Percentiles rank a stretch among this genome's conserved stretches.
Conservation (phyloP, 768 basidiomycete species). For the Rhizopogon vinicolor region DNA sequence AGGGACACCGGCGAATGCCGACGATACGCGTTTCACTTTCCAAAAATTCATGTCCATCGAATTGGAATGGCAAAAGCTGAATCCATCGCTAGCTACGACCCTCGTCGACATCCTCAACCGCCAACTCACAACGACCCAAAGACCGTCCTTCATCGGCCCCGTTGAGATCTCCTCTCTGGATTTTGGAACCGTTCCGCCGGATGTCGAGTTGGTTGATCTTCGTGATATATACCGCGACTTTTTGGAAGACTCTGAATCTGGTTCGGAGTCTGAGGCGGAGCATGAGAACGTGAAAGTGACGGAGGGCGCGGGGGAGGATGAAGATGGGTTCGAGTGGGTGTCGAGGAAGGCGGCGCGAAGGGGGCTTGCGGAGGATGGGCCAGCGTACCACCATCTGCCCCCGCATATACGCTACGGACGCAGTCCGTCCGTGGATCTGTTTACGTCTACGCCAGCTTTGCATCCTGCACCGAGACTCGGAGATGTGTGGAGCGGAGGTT, state of each 20-base stretch:
- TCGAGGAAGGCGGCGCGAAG: constrained; percentile 56
- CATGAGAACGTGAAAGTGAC: constrained; percentile 41
- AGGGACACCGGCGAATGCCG: background rate
- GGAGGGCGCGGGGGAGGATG: constrained; percentile 54
- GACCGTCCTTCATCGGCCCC: constrained; percentile 96
- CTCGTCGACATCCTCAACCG: constrained; percentile 76
- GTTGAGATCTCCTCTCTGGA: constrained; percentile 82
- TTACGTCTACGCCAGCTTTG: constrained; percentile 47
- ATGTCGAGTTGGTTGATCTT: constrained; percentile 87
- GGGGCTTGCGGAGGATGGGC: constrained; percentile 45
- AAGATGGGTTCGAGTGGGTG: constrained; percentile 84
- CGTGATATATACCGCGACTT: constrained; percentile 95
- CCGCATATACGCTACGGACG: constrained; percentile 69
- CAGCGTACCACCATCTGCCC: constrained; percentile 65
- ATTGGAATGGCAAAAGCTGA: constrained; percentile 86
- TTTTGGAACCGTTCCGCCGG: constrained; percentile 79
- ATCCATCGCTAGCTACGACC: constrained; percentile 60
- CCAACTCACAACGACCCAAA: constrained; percentile 61
- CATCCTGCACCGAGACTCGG: constrained; percentile 26
- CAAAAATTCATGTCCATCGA: constrained; percentile 83
- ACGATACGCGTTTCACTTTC: background rate
- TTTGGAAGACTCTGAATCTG: constrained; percentile 69
- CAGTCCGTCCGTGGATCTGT: constrained; percentile 53
- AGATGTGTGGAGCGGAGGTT: constrained; percentile 39
- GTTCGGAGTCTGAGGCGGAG: constrained; percentile 28